phyloP scores from a whole-genome alignment of 352 stramenopile species.

The Pythium rhizo-oryzae region DNA sequence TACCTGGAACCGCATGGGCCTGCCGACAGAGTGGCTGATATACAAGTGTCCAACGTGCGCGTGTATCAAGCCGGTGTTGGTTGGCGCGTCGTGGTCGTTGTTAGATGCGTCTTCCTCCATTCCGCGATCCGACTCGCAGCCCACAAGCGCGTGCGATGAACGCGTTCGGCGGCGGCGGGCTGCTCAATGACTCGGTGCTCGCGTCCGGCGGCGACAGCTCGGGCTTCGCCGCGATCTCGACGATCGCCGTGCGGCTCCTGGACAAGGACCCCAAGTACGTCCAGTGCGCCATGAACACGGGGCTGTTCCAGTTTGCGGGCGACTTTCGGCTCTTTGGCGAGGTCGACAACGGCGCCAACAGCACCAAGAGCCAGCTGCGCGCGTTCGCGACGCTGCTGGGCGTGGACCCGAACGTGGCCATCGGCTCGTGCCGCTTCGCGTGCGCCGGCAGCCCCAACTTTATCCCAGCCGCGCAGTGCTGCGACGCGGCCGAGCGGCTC shows the following conservation, averaged over 20 bases:
- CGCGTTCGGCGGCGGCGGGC: background rate
- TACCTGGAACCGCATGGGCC: background rate
- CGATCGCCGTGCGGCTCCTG: conserved; percentile 44
- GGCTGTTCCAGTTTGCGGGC: conserved; percentile 45
- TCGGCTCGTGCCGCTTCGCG: background rate
- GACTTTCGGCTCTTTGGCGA: background rate
- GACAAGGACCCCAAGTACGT: conserved; percentile 47
- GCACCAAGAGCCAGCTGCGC: background rate
- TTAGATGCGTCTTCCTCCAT: background rate
- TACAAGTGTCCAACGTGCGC: too few relatives aligned
- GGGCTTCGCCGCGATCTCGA: conserved; percentile 23
- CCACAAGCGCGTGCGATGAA: background rate
- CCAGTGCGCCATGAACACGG: conserved; percentile 69
- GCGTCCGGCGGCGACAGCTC: background rate
- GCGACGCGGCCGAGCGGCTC: conserved; percentile 17
- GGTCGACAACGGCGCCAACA: background rate
- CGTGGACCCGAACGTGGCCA: conserved; percentile 11
- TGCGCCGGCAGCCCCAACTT: conserved; percentile 3
- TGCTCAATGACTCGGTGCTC: conserved; percentile 7
- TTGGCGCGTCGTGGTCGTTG: too few relatives aligned
- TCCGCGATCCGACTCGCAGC: background rate
- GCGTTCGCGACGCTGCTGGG: background rate
- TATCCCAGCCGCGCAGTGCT: background rate
- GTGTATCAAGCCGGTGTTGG: too few relatives aligned
- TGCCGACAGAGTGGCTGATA: too few relatives aligned